phyloP scores from a whole-genome alignment of 2,329 filamentous ascomycete genomes.

The Xylariaceae sp. region DNA sequence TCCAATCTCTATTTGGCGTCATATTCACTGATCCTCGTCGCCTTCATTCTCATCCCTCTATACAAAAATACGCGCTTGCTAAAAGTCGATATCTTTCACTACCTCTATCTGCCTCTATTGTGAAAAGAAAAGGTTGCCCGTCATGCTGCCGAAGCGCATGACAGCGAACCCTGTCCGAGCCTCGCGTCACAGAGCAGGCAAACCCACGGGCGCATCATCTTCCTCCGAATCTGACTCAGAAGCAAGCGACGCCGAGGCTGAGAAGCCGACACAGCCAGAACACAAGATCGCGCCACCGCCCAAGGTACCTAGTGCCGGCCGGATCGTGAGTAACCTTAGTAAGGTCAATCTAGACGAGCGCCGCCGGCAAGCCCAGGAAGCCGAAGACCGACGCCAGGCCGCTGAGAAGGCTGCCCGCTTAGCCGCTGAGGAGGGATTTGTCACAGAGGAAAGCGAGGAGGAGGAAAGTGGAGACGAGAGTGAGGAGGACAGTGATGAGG shows the following conservation, averaged over 20 bases:
- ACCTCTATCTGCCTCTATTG: background rate
- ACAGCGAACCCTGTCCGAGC: slow-evolving; percentile 87
- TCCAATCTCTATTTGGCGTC: background rate
- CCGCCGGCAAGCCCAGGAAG: slow-evolving; percentile 53
- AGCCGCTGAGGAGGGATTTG: slow-evolving; percentile 67
- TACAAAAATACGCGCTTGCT: too few relatives aligned
- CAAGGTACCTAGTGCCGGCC: slow-evolving; percentile 62
- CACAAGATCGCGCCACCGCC: slow-evolving; percentile 59
- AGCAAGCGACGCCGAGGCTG: slow-evolving; percentile 51
- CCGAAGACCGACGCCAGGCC: slow-evolving; percentile 55
- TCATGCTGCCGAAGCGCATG: slow-evolving; percentile 81
- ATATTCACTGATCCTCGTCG: background rate
- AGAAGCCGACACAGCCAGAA: slow-evolving; percentile 36
- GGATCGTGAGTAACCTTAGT: slow-evolving; percentile 59
- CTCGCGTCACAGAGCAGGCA: slow-evolving; percentile 85
- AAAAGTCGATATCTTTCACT: too few relatives aligned
- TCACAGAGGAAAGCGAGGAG: slow-evolving; percentile 59
- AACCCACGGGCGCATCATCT: slow-evolving; percentile 65
- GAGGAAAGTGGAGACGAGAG: slow-evolving; percentile 43
- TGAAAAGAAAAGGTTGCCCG: slow-evolving; percentile 8
- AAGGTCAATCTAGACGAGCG: slow-evolving; percentile 60
- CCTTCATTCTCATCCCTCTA: too few relatives aligned
- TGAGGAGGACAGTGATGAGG: slow-evolving; percentile 48
- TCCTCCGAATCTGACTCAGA: slow-evolving; percentile 57
- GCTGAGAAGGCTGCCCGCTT: slow-evolving; percentile 58